Percentiles rank a stretch among this genome's conserved stretches.
Evolutionary conservation across 163 green algal genomes (phyloP).

Genomic region (Scenedesmus sp.): DNA sequence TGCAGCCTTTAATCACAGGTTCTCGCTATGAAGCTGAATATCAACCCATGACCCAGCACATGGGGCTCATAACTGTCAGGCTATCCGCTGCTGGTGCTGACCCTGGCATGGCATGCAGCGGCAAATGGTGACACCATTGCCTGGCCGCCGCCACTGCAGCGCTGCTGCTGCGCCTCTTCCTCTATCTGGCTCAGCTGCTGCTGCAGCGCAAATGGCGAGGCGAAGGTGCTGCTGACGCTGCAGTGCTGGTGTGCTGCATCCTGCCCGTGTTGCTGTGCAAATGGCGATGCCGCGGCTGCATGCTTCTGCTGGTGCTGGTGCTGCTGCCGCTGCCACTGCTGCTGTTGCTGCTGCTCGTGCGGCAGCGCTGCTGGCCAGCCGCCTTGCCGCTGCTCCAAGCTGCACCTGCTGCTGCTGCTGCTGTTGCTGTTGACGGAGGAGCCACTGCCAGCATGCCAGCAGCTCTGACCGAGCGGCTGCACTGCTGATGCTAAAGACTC

Average conservation of each 20-base stretch:
- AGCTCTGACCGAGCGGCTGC: conserved; percentile 2
- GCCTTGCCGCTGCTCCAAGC: background rate
- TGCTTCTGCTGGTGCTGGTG: background rate
- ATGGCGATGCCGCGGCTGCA: background rate
- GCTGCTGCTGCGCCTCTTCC: background rate
- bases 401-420: conserved; percentile 2
- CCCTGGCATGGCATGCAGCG: background rate
- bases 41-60: no score
- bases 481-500: background rate
- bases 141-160: background rate
- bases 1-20: no score
- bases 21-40: no score
- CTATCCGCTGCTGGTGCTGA: background rate
- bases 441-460: background rate
- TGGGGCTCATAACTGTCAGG: background rate
- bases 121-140: background rate
- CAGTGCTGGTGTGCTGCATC: background rate
- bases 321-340: background rate
- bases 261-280: background rate
- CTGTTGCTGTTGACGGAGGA: background rate
- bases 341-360: conserved; percentile 1
- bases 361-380: background rate
- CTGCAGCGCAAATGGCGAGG: background rate
- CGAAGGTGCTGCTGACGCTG: background rate
- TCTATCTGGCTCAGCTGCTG: background rate